phyloP scores from a whole-genome alignment of 2,329 filamentous ascomycete species.

The Aspergillus quadricinctus region DNA sequence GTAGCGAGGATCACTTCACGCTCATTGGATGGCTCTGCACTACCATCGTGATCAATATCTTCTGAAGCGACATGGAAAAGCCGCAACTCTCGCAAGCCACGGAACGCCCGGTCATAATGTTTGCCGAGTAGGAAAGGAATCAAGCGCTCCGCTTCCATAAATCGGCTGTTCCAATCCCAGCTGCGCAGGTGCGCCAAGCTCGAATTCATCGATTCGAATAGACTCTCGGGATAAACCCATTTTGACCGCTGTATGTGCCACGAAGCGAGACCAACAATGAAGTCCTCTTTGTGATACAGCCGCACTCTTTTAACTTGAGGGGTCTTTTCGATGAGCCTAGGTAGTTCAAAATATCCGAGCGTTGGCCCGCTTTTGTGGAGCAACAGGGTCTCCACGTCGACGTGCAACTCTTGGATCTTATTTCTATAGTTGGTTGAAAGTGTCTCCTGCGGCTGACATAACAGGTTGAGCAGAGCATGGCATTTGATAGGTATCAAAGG shows the following conservation, averaged over 20 bases:
- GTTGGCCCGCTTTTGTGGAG: slow-evolving; percentile 51
- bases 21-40: slow-evolving; percentile 37
- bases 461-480: slow-evolving; percentile 47
- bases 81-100: slow-evolving; percentile 29
- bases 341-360: slow-evolving; percentile 53
- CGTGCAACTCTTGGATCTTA: slow-evolving; percentile 66
- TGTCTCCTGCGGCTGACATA: slow-evolving; percentile 50
- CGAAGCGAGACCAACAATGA: slow-evolving; percentile 28
- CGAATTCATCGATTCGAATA: slow-evolving; percentile 62
- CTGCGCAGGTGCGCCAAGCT: slow-evolving; percentile 43
- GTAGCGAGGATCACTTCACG: slow-evolving; percentile 37
- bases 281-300: slow-evolving; percentile 66
- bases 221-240: slow-evolving; percentile 64
- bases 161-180: slow-evolving; percentile 55
- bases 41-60: slow-evolving; percentile 24
- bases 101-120: slow-evolving; percentile 57
- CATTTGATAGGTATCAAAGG: slow-evolving; percentile 55
- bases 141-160: slow-evolving; percentile 33
- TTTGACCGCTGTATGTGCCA: slow-evolving; percentile 36
- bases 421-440: slow-evolving; percentile 61
- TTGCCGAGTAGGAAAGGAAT: slow-evolving; percentile 47
- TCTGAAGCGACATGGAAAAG: slow-evolving; percentile 33
- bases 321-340: slow-evolving; percentile 57
- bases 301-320: slow-evolving; percentile 66
- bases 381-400: slow-evolving; percentile 61